phyloP scores from a whole-genome alignment of 2,329 filamentous ascomycete genomes.

The Cladosporium velox region DNA sequence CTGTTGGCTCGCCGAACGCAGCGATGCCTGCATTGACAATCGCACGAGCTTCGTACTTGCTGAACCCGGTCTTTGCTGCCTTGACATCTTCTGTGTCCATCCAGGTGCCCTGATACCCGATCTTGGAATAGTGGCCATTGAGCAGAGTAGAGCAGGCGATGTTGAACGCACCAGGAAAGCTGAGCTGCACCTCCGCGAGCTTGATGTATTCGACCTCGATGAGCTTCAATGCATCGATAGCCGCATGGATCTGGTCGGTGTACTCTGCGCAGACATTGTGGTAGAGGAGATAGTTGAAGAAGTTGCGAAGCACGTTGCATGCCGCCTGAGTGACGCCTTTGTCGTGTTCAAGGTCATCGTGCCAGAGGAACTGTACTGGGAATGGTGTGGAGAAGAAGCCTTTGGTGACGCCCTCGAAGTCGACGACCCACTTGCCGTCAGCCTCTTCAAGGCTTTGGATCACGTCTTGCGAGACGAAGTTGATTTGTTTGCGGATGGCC shows the following conservation, averaged over 20 bases:
- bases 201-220: constrained; percentile 69
- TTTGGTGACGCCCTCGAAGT: constrained; percentile 75
- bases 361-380: constrained; percentile 54
- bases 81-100: constrained; percentile 43
- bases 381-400: constrained; percentile 62
- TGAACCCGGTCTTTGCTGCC: background rate
- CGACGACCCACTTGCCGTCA: constrained; percentile 66
- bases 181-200: constrained; percentile 52
- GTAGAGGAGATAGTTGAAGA: constrained; percentile 81
- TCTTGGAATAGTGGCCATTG: constrained; percentile 53
- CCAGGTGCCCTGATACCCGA: constrained; percentile 41
- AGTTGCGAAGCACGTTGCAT: constrained; percentile 74
- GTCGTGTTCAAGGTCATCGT: constrained; percentile 41
- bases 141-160: constrained; percentile 71
- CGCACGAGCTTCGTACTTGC: background rate
- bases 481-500: constrained; percentile 53
- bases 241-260: constrained; percentile 63
- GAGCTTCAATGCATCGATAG: constrained; percentile 65
- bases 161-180: constrained; percentile 76
- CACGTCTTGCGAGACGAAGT: constrained; percentile 56
- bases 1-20: background rate
- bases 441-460: constrained; percentile 47
- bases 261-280: constrained; percentile 89
- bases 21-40: constrained; percentile 11
- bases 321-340: constrained; percentile 57